These are phyloP conservation scores for Starmerella davenportii DNA, from an alignment of 805 yeast species.

Conservation along the genomic window DNA sequence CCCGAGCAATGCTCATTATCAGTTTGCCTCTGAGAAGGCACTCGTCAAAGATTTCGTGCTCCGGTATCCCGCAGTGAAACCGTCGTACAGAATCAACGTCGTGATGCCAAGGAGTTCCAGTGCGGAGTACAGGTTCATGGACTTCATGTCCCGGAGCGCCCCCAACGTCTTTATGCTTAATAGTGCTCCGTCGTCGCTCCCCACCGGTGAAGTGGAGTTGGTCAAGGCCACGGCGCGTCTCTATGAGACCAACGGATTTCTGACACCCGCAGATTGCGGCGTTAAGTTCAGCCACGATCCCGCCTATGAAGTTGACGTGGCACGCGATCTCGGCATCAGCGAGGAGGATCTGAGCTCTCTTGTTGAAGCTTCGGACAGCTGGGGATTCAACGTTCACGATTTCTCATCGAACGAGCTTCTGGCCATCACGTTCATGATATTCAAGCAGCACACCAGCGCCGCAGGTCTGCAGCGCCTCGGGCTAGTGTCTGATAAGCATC, in stretches of 20 bases:
- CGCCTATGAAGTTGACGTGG: not conserved
- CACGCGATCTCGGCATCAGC: slow-evolving; percentile 7
- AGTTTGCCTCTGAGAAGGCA: not conserved
- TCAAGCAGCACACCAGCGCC: slow-evolving; percentile 26
- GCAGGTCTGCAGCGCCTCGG: slow-evolving; percentile 11
- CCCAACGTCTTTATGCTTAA: slow-evolving; percentile 3
- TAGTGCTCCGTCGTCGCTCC: not conserved
- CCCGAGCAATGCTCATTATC: not conserved
- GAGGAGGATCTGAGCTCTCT: slow-evolving; percentile 2
- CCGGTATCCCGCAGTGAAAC: slow-evolving; percentile 2
- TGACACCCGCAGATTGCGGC: slow-evolving; percentile 3
- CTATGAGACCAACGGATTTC: slow-evolving; percentile 5
- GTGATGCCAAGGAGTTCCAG: not conserved
- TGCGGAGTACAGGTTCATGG: not conserved
- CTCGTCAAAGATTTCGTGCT: slow-evolving; percentile 1
- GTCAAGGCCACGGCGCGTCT: slow-evolving; percentile 1
- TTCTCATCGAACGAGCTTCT: slow-evolving; percentile 47
- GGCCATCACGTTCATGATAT: slow-evolving; percentile 39
- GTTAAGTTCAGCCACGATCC: not conserved
- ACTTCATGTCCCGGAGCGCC: slow-evolving; percentile 1
- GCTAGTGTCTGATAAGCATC: slow-evolving; percentile 26
- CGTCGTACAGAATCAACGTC: not conserved
- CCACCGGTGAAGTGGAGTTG: not conserved
- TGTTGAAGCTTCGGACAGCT: slow-evolving; percentile 16
- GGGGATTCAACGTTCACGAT: slow-evolving; percentile 59